A percentile compares a stretch with the other conserved stretches of the same genome.
Conservation (phyloP, 495 filamentous ascomycete genomes). For the Penicillium arizonense region DNA sequence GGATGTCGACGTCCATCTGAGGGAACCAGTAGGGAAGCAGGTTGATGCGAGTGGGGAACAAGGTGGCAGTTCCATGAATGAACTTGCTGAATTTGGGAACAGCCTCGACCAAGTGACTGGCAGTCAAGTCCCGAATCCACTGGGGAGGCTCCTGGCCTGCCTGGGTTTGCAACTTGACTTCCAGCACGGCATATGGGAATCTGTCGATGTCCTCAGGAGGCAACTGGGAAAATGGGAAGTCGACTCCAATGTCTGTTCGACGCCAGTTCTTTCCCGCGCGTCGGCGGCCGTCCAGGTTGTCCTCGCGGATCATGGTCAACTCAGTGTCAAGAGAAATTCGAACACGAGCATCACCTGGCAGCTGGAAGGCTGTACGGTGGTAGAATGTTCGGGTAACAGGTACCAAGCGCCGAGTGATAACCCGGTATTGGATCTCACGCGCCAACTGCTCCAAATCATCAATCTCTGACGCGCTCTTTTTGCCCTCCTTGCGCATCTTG, state of each 20-base stretch:
- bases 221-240: constrained; percentile 90
- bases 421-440: constrained; percentile 87
- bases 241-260: constrained; percentile 95
- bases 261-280: constrained; percentile 90
- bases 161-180: constrained; percentile 98
- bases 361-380: constrained; percentile 95
- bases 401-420: constrained; percentile 76
- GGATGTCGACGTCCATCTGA: constrained; percentile 97
- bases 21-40: constrained; percentile 96
- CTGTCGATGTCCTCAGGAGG: constrained; percentile 79
- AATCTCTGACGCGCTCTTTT: constrained; percentile 87
- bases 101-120: constrained; percentile 93
- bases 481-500: constrained; percentile 90
- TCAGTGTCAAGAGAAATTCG: constrained; percentile 97
- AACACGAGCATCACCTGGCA: constrained; percentile 93
- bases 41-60: constrained; percentile 85
- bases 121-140: constrained; percentile 90
- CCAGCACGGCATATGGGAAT: constrained; percentile 94
- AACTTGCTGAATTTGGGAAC: constrained; percentile 99
- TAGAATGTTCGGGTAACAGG: constrained; percentile 95
- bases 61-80: constrained; percentile 86
- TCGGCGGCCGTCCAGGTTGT: constrained; percentile 80
- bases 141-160: constrained; percentile 94
- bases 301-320: constrained; percentile 89
- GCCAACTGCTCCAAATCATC: constrained; percentile 87